Evolutionary conservation across 345 rosid species (phyloP), one percentile per base, ranked within the genome.

Genomic region (Nephelium lappaceum): DNA sequence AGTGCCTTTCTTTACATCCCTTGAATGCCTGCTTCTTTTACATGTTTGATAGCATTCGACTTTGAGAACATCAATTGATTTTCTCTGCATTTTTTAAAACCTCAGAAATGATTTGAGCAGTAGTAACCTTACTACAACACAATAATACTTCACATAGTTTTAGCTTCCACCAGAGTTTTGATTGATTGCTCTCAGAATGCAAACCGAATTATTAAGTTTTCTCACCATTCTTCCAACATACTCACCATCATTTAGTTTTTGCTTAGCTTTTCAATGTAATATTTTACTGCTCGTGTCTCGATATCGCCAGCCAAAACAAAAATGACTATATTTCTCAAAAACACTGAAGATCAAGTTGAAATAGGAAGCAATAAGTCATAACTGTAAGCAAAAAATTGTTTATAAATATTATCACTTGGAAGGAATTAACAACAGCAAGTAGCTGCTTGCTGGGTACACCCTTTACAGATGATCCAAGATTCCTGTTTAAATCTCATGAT

Each of bases 391-490:
- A 64, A 14, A 10, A 8, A 25, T 27, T 64, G n/a, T 65, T 31
- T 18, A 18, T 41, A 8, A 36, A 31, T 65, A 65, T 65, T 65
- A 3, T 65, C n/a, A 36, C 7, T 65, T 31, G 42, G 4, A 36
- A n/a, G 42, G 69, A 16, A 65, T 27, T 15, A 31, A 65, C 9
- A 65, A 36, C 45, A 36, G 69, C 43, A 65, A 36, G 23, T 36
- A 19, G 41, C 5, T 27, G 69, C 41, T 10, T 6, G 36, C 45
- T 3, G 2, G 43, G 5, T 3, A 38, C 49, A 6, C 36, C 75
- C 76, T 60, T 61, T 4, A 73, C 11, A n/a, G 76, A 58, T 72
- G 65, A 23, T 42, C n/a, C 23, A 38, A 23, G 23, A 61, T 24
- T 73, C 27, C 25, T 15, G n/a, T 51, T 51, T 15, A 51, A 51